phyloP scores from a whole-genome alignment of 129 eudicot species.

The Flaveria brownii region DNA sequence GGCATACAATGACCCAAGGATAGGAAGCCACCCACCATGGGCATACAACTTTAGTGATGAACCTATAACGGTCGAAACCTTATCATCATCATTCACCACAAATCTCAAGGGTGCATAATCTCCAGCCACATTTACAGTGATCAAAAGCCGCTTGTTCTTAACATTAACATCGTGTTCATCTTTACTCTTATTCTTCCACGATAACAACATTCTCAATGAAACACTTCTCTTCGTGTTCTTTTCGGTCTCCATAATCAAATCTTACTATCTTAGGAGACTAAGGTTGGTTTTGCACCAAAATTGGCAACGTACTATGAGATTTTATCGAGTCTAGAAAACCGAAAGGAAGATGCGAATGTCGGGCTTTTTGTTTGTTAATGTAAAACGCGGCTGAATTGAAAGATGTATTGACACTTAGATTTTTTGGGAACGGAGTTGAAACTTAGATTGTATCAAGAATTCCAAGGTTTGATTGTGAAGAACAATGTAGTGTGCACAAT shows the following conservation, averaged over 20 bases:
- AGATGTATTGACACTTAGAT: no score
- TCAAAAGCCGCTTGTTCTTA: conserved; percentile 41
- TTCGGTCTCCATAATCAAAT: background rate
- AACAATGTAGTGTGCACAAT: conserved; percentile 10
- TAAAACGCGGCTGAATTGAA: background rate
- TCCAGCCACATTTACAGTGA: conserved; percentile 49
- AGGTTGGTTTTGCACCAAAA: no score
- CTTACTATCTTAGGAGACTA: background rate
- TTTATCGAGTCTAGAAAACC: conserved; percentile 15
- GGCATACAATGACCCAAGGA: conserved; percentile 53
- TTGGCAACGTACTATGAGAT: background rate
- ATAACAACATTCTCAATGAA: conserved; percentile 11
- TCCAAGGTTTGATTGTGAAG: conserved; percentile 33
- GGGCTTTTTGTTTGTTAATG: conserved; percentile 15
- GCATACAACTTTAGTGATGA: conserved; percentile 51
- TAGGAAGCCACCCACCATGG: conserved; percentile 54
- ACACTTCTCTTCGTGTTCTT: conserved; percentile 8
- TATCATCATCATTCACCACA: conserved; percentile 47
- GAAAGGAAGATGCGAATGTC: conserved; percentile 3
- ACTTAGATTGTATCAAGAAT: conserved; percentile 7
- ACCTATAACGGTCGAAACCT: conserved; percentile 45
- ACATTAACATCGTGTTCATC: background rate
- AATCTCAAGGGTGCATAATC: conserved; percentile 56
- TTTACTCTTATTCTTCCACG: conserved; percentile 8
- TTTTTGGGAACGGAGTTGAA: no score